phyloP scores from a whole-genome alignment of 75 land plant genomes.

The Selaginella tamariscina region DNA sequence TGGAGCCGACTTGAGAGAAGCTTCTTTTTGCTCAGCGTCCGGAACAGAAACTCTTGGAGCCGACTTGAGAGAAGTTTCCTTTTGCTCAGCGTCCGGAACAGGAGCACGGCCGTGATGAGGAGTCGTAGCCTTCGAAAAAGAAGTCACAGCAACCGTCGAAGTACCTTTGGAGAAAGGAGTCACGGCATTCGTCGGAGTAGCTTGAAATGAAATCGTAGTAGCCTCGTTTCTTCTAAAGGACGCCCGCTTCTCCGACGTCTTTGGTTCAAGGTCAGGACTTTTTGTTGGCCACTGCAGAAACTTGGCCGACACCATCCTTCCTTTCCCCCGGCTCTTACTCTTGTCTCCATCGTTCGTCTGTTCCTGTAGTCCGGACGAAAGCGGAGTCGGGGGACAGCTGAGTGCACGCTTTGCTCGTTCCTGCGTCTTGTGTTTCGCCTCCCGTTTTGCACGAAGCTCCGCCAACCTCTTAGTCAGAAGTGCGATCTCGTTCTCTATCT shows the following conservation, averaged over 20 bases:
- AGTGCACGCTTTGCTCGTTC: slow-evolving; percentile 10
- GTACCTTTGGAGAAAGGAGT: neutral
- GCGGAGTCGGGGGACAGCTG: slow-evolving; percentile 9
- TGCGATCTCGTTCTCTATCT: slow-evolving; percentile 12
- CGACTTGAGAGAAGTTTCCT: slow-evolving; percentile 1
- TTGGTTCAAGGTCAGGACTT: slow-evolving; percentile 6
- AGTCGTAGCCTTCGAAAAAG: slow-evolving; percentile 8
- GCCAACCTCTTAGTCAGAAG: slow-evolving; percentile 12
- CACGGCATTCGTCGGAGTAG: slow-evolving; percentile 1
- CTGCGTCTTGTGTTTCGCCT: slow-evolving; percentile 6
- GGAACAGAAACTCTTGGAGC: slow-evolving; percentile 3
- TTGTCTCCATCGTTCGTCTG: slow-evolving; percentile 1
- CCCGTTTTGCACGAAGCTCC: neutral
- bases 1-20: slow-evolving; percentile 3
- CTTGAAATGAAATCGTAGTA: neutral
- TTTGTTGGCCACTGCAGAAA: slow-evolving; percentile 12
- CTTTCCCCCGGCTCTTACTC: neutral
- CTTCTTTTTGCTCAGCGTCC: slow-evolving; percentile 1
- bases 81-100: slow-evolving; percentile 3
- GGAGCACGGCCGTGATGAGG: slow-evolving; percentile 4
- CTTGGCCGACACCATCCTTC: slow-evolving; percentile 13
- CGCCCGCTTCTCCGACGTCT: slow-evolving; percentile 5
- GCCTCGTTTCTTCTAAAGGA: neutral
- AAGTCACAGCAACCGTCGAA: neutral
- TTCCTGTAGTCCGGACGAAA: neutral